Evolutionary conservation across 2,329 filamentous ascomycete genomes (phyloP).

Genomic region (Amauroascus niger): DNA sequence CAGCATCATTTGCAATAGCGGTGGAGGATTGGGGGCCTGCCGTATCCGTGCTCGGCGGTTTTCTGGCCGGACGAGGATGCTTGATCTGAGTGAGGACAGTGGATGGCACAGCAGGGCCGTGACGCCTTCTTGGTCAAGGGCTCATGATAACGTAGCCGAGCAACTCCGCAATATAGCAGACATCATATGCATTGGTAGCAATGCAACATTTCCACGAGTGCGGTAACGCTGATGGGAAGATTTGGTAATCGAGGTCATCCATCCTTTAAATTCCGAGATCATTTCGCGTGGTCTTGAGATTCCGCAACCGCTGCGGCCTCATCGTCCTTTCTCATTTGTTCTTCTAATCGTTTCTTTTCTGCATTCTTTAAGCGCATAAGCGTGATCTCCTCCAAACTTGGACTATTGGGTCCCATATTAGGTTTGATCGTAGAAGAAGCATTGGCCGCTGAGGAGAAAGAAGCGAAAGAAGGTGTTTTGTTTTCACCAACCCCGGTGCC

Average conservation of each 20-base stretch:
- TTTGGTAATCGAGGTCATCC: neutral
- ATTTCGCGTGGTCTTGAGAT: slow-evolving; percentile 15
- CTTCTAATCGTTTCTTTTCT: slow-evolving; percentile 45
- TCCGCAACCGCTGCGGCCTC: slow-evolving; percentile 34
- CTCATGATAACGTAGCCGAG: too few species aligned
- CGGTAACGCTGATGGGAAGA: too few species aligned
- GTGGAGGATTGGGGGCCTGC: too few species aligned
- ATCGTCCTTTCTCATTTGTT: slow-evolving; percentile 44
- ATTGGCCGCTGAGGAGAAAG: slow-evolving; percentile 30
- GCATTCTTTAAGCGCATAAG: slow-evolving; percentile 50
- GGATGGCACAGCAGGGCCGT: too few species aligned
- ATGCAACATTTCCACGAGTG: too few species aligned
- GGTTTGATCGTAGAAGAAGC: slow-evolving; percentile 20
- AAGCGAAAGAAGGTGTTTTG: slow-evolving; percentile 36
- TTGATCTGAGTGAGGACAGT: too few species aligned
- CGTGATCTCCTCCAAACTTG: slow-evolving; percentile 40
- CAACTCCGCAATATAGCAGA: too few species aligned
- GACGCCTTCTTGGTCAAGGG: too few species aligned
- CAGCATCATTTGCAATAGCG: too few species aligned
- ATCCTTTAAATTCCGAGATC: neutral
- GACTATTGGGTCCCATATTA: slow-evolving; percentile 24
- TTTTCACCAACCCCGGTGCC: slow-evolving; percentile 20
- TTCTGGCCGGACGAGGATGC: too few species aligned
- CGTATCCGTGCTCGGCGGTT: too few species aligned
- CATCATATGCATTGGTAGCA: too few species aligned